These are phyloP conservation scores for Aspergillus caelatus DNA, from an alignment of 2,329 filamentous ascomycete genomes.

Conservation along the genomic window DNA sequence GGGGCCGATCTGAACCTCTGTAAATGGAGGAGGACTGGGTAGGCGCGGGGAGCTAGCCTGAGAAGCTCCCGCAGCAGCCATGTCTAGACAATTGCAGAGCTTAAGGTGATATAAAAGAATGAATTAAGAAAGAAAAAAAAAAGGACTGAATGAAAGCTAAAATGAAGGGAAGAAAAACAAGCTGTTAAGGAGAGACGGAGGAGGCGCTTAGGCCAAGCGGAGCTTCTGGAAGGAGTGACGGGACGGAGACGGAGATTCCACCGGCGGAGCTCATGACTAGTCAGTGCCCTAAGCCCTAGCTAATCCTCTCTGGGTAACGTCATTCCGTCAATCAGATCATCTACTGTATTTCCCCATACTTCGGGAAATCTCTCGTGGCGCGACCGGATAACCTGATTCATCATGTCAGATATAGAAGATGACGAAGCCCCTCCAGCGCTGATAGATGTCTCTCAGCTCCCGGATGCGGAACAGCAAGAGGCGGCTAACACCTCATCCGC, in stretches of 20 bases:
- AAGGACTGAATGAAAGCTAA: background rate
- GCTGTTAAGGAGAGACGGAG: constrained; percentile 10
- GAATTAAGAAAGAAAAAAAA: background rate
- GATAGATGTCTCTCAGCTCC: constrained; percentile 40
- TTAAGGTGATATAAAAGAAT: constrained; percentile 12
- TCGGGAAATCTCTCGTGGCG: constrained; percentile 5
- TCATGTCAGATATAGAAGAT: constrained; percentile 36
- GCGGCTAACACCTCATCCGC: constrained; percentile 19
- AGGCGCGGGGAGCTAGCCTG: constrained; percentile 83
- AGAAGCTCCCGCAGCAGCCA: constrained; percentile 50
- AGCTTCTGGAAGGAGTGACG: constrained; percentile 17
- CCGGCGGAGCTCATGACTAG: constrained; percentile 29
- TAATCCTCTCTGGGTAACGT: constrained; percentile 22
- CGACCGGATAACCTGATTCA: background rate
- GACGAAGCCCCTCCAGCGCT: constrained; percentile 50
- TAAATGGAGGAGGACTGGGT: constrained; percentile 89
- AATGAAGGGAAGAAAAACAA: constrained; percentile 5
- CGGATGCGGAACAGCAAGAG: constrained; percentile 26
- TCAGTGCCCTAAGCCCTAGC: constrained; percentile 40
- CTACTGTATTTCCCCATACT: background rate
- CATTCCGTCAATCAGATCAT: constrained; percentile 19
- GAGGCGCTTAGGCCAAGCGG: constrained; percentile 15
- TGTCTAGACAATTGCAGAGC: constrained; percentile 26
- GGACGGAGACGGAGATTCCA: background rate
- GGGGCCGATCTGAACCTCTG: constrained; percentile 87